Evolutionary conservation across 768 basidiomycete genomes (phyloP).

Genomic region (Pleurotus ostreatus): DNA sequence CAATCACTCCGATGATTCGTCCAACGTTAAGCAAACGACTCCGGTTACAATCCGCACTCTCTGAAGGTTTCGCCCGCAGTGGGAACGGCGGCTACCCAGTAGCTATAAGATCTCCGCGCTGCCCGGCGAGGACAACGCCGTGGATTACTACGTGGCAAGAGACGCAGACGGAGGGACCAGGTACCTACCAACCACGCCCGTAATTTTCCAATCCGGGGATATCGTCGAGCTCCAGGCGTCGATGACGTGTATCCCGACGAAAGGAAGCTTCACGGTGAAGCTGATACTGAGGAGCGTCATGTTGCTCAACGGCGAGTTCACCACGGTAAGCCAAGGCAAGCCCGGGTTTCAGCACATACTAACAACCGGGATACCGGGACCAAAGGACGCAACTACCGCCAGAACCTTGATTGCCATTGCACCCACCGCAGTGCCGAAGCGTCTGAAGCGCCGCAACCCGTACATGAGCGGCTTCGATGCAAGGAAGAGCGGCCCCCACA

Average conservation of each 20-base stretch:
- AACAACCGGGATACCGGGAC: neutral
- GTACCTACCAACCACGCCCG: neutral
- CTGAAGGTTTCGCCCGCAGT: too few relatives aligned
- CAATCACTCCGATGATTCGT: too few relatives aligned
- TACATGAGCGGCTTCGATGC: neutral
- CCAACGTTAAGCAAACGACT: too few relatives aligned
- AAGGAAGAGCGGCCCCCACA: neutral
- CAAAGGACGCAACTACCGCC: neutral
- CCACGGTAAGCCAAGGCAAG: neutral
- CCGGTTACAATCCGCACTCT: too few relatives aligned
- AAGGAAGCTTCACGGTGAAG: neutral
- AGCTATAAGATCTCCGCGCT: neutral
- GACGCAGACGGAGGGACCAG: neutral
- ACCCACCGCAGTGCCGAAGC: neutral
- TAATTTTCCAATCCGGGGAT: neutral
- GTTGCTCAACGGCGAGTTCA: neutral
- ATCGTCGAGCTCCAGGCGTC: neutral
- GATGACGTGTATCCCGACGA: neutral
- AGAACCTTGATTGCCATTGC: neutral
- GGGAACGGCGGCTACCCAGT: too few relatives aligned
- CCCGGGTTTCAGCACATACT: neutral
- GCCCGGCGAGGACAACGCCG: neutral
- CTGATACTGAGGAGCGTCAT: neutral
- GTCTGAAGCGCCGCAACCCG: neutral
- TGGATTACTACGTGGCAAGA: neutral